Base-by-base conservation (phyloP, 108 stramenopile genomes). In the Asterionellopsis glacialis region DNA sequence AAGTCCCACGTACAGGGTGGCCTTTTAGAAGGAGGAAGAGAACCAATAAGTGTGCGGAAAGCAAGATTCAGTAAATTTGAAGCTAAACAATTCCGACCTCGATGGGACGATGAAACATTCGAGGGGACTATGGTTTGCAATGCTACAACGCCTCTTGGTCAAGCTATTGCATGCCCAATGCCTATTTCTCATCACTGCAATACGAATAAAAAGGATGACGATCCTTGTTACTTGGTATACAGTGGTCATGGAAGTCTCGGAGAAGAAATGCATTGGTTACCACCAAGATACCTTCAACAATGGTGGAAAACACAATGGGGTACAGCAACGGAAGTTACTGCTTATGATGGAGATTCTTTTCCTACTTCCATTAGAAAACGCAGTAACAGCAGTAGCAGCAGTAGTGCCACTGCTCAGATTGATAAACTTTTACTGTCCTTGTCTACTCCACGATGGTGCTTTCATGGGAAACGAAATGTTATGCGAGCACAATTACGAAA, bases 191-290 rank as follows among this genome's bases (percentile, higher is more conserved):
- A 48, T 9, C 21, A 21, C 9, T 19, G 9, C 4, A 9, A 16
- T 48, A 21, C 47, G 4, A 19, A 21, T 9, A 1, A 9, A 48
- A 48, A 19, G 6, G 21, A 48, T 21, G 16, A 2, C 21, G 47
- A 48, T 16, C 5, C 47, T 12, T 78, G 74, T 48, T 53, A 63
- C 25, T 54, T 45, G 11, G 74, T 79, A 33, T 75, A 75, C 43
- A 57, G 50, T 10, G 63, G 66, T 18, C 73, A 79, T 47, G 75
- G 72, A 33, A 33, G 50, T 27, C 16, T 75, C 18, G 78, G 78
- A 11, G 51, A 13, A 13, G 78, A 79, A 58, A 39, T 79, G 48
- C 69, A 75, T 61, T 79, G 78, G 78, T 51, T 79, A 24, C 73
- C 78, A 12, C 44, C 61, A 13, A 22, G 25, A 48, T 65, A 60